phyloP scores from a whole-genome alignment of 805 yeast species.

The Ogataea siamensis region DNA sequence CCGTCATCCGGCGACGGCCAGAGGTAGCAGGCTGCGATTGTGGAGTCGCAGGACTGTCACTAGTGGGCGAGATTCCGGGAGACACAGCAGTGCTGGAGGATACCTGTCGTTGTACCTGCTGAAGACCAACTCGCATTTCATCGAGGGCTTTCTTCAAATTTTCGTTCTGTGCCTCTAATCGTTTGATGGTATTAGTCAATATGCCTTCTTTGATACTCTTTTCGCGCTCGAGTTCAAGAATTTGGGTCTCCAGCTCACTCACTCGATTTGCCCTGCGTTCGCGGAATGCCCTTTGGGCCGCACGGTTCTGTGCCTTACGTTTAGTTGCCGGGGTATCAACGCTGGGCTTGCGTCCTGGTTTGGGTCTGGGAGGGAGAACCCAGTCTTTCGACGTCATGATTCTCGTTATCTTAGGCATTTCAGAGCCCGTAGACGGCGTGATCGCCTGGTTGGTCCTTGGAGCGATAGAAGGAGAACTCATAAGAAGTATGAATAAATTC shows the following conservation, averaged over 20 bases:
- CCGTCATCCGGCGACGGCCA: slow-evolving; percentile 5
- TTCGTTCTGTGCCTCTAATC: slow-evolving; percentile 45
- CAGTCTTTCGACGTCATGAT: slow-evolving; percentile 59
- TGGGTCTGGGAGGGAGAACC: slow-evolving; percentile 61
- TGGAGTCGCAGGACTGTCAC: slow-evolving; percentile 20
- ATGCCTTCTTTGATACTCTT: slow-evolving; percentile 58
- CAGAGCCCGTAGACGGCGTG: slow-evolving; percentile 16
- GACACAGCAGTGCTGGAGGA: slow-evolving; percentile 1
- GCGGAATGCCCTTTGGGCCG: slow-evolving; percentile 91
- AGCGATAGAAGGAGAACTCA: slow-evolving; percentile 27
- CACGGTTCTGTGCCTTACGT: slow-evolving; percentile 87
- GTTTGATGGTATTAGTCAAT: slow-evolving; percentile 49
- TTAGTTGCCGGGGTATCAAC: slow-evolving; percentile 78
- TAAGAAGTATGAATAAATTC: slow-evolving; percentile 6
- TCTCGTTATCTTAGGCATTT: slow-evolving; percentile 37
- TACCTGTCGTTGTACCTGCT: slow-evolving; percentile 20
- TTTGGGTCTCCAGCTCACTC: slow-evolving; percentile 69
- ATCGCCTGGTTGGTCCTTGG: slow-evolving; percentile 23
- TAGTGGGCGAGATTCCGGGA: slow-evolving; percentile 20
- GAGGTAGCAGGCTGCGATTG: slow-evolving; percentile 12
- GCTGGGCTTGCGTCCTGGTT: slow-evolving; percentile 50
- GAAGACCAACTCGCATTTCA: slow-evolving; percentile 33
- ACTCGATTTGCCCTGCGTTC: slow-evolving; percentile 83
- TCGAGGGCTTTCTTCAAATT: slow-evolving; percentile 41
- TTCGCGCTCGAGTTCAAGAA: slow-evolving; percentile 65